A percentile compares a stretch with the other conserved stretches of the same genome.
Evolutionary conservation across 2,329 filamentous ascomycete species (phyloP).

Genomic region (Aspergillus vadensis): DNA sequence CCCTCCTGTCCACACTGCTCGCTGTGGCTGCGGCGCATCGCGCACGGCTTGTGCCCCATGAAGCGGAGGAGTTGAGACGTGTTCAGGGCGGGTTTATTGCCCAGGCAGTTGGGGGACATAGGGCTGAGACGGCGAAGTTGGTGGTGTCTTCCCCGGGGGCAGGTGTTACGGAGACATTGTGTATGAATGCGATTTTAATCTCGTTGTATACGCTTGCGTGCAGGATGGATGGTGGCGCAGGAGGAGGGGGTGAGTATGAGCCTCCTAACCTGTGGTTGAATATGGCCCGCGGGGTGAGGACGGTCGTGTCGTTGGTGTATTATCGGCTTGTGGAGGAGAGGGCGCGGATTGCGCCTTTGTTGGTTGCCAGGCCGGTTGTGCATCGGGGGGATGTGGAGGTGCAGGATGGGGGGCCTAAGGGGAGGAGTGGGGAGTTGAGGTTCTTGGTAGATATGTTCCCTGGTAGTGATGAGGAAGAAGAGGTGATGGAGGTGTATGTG

Average conservation of each 20-base stretch:
- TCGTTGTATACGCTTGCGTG: neutral
- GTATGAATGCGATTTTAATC: neutral
- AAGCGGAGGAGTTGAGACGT: neutral
- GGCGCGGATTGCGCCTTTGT: neutral
- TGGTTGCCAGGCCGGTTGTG: neutral
- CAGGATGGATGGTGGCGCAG: neutral
- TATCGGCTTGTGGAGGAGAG: neutral
- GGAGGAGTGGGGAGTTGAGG: neutral
- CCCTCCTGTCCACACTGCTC: neutral
- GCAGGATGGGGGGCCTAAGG: neutral
- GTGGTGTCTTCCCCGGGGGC: too few relatives aligned
- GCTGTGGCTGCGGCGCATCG: neutral
- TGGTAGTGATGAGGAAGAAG: neutral
- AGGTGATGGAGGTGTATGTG: neutral
- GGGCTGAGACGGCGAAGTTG: too few relatives aligned
- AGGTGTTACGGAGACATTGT: neutral
- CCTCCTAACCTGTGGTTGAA: neutral
- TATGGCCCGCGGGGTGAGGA: neutral
- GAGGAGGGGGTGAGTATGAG: neutral
- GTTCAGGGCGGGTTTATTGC: neutral
- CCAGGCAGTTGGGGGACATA: neutral
- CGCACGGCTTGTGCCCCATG: neutral
- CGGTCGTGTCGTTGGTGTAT: neutral
- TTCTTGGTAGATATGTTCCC: neutral
- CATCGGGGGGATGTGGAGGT: neutral